Base-by-base conservation (phyloP, 805 yeast genomes). In the Wickerhamiella australiensis region DNA sequence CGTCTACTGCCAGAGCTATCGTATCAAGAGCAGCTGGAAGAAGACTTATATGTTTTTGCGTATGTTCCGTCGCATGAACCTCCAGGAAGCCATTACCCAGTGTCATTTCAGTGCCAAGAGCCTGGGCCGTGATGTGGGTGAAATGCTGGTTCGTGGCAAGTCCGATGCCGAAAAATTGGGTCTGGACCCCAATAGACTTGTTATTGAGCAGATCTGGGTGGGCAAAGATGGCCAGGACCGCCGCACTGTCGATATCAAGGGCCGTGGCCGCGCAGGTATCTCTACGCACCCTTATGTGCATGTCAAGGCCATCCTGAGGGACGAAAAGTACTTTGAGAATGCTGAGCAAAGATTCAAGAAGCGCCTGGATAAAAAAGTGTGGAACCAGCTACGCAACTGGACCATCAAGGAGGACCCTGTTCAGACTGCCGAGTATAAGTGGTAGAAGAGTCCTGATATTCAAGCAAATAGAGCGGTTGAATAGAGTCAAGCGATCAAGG, bases 241-340 rank as follows among this genome's bases (percentile, higher is more conserved):
- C 25, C 80, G 77, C 64, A 75, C 92, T 63, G 65, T 79, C 8
- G 96, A 90, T 58, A 73, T 75, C 62, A 87, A 86, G 69, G 95
- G 92, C 55, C 79, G 97, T 69, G 96, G 96, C 55, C 78, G 95
- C 65, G 72, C 76, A 18, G 97, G 97, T 62, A 67, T 84, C 51
- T 74, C 83, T 46, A 74, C 72, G 27, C 92, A 85, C 60, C 78
- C 83, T 53, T 82, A 76, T 63, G 79, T 86, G 47, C 95, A 90
- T 65, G 78, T 88, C 27, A 78, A 82, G 68, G 84, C 85, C 42
- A 73, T 90, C 51, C 70, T 90, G 51, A 82, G 79, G 63, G 75
- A 85, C 3, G 72, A 76, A 65, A 60, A 76, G 49, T 75, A 69
- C 13, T 76, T 75, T 69, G 94, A 84, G 61, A 67, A 70, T 53